These are phyloP conservation scores for Solanum hybrid DNA, from an alignment of 305 asterid genomes.

Conservation along the genomic window DNA sequence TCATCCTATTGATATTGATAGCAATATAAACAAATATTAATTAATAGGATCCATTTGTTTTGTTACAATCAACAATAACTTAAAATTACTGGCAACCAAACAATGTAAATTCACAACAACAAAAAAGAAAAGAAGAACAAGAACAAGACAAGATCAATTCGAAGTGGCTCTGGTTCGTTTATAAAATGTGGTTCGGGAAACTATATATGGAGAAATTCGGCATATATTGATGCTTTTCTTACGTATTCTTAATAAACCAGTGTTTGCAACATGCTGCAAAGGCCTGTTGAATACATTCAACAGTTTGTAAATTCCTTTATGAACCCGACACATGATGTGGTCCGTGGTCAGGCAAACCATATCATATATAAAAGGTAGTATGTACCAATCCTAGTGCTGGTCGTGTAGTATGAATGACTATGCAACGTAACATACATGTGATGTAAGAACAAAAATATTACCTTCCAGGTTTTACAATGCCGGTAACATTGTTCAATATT, in stretches of 20 bases:
- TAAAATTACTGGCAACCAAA: background rate
- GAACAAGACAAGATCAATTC: background rate
- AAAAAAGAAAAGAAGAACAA: background rate
- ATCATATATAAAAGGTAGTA: background rate
- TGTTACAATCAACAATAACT: background rate
- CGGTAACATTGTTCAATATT: conserved; percentile 46
- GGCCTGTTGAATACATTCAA: background rate
- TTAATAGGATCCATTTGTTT: background rate
- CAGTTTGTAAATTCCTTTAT: background rate
- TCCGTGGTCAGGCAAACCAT: background rate
- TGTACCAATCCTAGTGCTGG: background rate
- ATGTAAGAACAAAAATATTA: background rate
- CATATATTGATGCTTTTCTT: background rate
- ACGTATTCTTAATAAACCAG: background rate
- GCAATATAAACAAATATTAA: background rate
- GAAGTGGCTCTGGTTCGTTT: background rate
- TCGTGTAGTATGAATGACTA: background rate
- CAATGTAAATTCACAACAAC: background rate
- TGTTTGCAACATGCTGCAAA: background rate
- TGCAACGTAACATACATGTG: background rate
- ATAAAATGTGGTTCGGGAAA: background rate
- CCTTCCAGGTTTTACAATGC: conserved; percentile 70
- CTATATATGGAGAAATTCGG: background rate
- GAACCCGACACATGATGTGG: background rate
- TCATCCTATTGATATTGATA: conserved; percentile 42